Conservation (phyloP, 441 rosid species). For the Adansonia madagascariensis region DNA sequence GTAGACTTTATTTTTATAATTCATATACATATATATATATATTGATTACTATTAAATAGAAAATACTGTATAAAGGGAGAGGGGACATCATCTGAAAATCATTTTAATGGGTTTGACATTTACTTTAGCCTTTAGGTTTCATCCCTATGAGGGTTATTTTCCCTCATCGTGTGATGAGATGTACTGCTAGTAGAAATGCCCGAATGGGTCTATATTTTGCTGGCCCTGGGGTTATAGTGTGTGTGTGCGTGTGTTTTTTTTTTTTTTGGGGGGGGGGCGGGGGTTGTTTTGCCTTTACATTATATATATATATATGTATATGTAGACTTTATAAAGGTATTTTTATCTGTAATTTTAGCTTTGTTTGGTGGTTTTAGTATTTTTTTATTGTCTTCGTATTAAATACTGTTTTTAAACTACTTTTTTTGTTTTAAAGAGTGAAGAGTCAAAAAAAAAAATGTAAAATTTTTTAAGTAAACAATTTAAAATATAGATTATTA, state of each 20-base stretch:
- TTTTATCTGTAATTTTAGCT: too few relatives aligned
- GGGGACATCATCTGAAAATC: background rate
- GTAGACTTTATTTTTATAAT: background rate
- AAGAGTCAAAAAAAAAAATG: too few relatives aligned
- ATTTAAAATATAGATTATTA: too few relatives aligned
- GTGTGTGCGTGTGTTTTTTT: too few relatives aligned
- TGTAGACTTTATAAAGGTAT: too few relatives aligned
- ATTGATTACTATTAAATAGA: slow-evolving; percentile 2
- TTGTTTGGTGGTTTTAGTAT: too few relatives aligned
- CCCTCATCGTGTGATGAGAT: slow-evolving; percentile 57
- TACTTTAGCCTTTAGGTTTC: slow-evolving; percentile 40
- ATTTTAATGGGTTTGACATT: slow-evolving; percentile 16
- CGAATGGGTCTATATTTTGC: slow-evolving; percentile 16
- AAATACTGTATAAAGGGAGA: slow-evolving; percentile 16
- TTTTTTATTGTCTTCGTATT: too few relatives aligned
- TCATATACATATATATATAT: background rate
- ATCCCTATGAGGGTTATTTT: slow-evolving; percentile 50
- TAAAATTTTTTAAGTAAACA: too few relatives aligned
- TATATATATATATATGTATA: background rate
- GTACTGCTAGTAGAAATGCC: slow-evolving; percentile 10
- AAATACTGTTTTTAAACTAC: too few relatives aligned
- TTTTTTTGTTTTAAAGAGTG: too few relatives aligned
- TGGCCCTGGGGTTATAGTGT: background rate
- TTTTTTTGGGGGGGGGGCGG: too few relatives aligned
- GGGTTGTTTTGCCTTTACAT: background rate